phyloP scores from a whole-genome alignment of 1,284 basidiomycete species.

The Tranzscheliella williamsii region DNA sequence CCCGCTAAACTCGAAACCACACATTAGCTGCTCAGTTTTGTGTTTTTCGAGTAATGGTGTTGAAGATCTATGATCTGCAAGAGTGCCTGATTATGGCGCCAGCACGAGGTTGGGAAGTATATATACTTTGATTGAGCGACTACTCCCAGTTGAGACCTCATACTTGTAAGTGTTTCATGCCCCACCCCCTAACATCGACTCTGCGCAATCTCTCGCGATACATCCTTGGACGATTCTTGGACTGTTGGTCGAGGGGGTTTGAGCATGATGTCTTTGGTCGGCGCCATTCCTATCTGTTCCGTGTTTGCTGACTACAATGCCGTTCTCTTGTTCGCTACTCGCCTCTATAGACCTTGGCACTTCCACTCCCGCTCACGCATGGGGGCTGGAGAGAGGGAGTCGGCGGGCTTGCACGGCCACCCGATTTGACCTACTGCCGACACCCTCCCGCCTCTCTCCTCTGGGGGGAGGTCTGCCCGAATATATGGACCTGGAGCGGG shows the following conservation, averaged over 20 bases:
- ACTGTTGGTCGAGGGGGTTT: too few species aligned
- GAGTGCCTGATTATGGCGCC: too few species aligned
- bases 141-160: conserved; percentile 3
- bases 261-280: too few species aligned
- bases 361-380: conserved; percentile 48
- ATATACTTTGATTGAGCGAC: conserved; percentile 3
- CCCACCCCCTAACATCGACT: conserved; percentile 9
- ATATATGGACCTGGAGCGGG: conserved; percentile 36
- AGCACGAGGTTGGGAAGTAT: too few species aligned
- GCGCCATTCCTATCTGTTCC: too few species aligned
- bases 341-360: conserved; percentile 38
- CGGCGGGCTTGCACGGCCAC: conserved; percentile 48
- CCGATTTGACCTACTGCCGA: conserved; percentile 46
- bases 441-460: conserved; percentile 46
- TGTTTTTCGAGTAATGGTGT: too few species aligned
- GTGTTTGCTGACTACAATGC: too few species aligned
- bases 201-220: neutral
- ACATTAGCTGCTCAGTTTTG: too few species aligned
- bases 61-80: too few species aligned
- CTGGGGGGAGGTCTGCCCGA: conserved; percentile 43
- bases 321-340: neutral
- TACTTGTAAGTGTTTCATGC: conserved; percentile 30
- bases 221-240: neutral
- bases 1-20: too few species aligned
- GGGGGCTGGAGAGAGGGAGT: conserved; percentile 45